These are phyloP conservation scores for Delphinella strobiligena DNA, from an alignment of 2,329 filamentous ascomycete species.

Conservation along the genomic window DNA sequence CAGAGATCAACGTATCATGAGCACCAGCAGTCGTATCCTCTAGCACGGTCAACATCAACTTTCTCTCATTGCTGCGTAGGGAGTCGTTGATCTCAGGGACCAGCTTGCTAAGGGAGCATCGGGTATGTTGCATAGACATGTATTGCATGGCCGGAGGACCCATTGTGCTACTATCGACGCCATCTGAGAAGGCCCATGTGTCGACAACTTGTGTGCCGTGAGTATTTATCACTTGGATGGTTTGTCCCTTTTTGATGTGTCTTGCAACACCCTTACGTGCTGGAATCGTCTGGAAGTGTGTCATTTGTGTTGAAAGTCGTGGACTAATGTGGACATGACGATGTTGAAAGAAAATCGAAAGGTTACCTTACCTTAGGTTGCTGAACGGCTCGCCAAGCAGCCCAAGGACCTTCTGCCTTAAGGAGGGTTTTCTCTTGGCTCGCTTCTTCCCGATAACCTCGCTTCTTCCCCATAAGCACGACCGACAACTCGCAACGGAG, in stretches of 20 bases:
- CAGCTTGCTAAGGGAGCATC: neutral
- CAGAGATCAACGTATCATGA: neutral
- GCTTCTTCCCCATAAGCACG: too few species aligned
- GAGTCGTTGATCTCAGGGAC: neutral
- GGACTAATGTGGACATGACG: constrained; percentile 5
- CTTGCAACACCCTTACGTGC: neutral
- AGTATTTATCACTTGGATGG: neutral
- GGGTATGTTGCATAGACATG: neutral
- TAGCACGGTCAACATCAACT: neutral
- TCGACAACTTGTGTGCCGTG: neutral
- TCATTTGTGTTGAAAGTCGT: constrained; percentile 4
- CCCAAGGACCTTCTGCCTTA: too few species aligned
- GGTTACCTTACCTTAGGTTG: too few species aligned
- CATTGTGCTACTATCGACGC: neutral
- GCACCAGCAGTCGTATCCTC: neutral
- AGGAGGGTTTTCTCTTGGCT: too few species aligned
- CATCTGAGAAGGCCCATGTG: neutral
- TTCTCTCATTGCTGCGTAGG: neutral
- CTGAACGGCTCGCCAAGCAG: constrained; percentile 4
- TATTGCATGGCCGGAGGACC: neutral
- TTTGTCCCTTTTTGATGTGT: neutral
- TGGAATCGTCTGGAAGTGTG: too few species aligned
- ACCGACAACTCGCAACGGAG: too few species aligned
- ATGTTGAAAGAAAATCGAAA: too few species aligned
- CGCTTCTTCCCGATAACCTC: too few species aligned